Conservation (phyloP, 352 stramenopile genomes). For the Phytopythium boreale region DNA sequence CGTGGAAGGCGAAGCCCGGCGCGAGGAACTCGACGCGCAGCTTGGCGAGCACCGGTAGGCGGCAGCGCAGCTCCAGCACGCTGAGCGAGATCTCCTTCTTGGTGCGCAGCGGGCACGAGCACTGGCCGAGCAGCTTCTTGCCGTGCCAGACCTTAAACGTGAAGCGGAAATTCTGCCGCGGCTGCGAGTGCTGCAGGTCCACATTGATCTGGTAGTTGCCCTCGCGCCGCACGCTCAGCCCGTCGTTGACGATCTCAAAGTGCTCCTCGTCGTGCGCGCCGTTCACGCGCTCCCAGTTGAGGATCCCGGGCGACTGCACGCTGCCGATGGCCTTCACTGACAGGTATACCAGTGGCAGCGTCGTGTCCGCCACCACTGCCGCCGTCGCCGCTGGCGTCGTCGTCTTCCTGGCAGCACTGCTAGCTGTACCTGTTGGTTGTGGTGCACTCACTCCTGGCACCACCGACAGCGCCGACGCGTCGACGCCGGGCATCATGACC, state of each 20-base stretch:
- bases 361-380: conserved; percentile 6
- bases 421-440: background rate
- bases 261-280: conserved; percentile 29
- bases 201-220: conserved; percentile 43
- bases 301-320: conserved; percentile 26
- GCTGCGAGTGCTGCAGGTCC: conserved; percentile 37
- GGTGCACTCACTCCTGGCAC: background rate
- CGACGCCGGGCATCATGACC: background rate
- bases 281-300: conserved; percentile 38
- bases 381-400: background rate
- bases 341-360: conserved; percentile 30
- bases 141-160: conserved; percentile 37
- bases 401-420: background rate
- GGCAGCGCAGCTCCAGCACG: conserved; percentile 29
- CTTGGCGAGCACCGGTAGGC: conserved; percentile 27
- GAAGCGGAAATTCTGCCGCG: conserved; percentile 28
- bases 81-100: conserved; percentile 41
- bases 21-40: conserved; percentile 40
- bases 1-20: conserved; percentile 39
- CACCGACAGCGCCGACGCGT: background rate
- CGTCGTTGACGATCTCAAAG: conserved; percentile 34
- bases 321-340: conserved; percentile 29
- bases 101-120: conserved; percentile 29
- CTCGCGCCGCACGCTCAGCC: conserved; percentile 23
- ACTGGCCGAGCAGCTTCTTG: conserved; percentile 39